phyloP scores from a whole-genome alignment of 129 eudicot genomes.

The Flaveria sonorensis region DNA sequence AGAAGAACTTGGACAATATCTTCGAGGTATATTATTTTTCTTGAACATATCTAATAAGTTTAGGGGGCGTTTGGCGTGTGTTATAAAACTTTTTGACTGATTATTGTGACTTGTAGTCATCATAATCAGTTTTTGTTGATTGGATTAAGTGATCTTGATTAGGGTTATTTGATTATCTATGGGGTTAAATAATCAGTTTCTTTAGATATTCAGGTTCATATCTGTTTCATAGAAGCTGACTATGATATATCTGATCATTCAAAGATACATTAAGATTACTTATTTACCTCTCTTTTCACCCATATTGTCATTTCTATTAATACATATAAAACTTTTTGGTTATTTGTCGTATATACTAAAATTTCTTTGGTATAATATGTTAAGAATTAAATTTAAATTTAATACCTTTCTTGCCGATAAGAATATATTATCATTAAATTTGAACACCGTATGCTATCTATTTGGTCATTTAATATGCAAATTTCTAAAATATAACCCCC shows the following conservation, averaged over 20 bases:
- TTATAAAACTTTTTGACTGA: background rate
- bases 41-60: conserved; percentile 3
- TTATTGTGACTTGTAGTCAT: background rate
- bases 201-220: background rate
- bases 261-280: background rate
- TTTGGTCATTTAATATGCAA: background rate
- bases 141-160: background rate
- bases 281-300: background rate
- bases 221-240: background rate
- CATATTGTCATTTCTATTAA: background rate
- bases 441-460: background rate
- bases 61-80: background rate
- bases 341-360: background rate
- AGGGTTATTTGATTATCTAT: background rate
- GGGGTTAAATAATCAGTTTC: background rate
- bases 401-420: background rate
- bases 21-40: conserved; percentile 49
- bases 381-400: background rate
- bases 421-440: background rate
- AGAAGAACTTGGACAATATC: conserved; percentile 53
- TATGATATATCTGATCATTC: background rate
- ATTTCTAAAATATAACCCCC: background rate
- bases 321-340: background rate
- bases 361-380: background rate
- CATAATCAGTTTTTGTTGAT: background rate